Evolutionary conservation across 2,329 filamentous ascomycete genomes (phyloP), one percentile per base, ranked within the genome.

Genomic region (Daldinia eschscholtzii): DNA sequence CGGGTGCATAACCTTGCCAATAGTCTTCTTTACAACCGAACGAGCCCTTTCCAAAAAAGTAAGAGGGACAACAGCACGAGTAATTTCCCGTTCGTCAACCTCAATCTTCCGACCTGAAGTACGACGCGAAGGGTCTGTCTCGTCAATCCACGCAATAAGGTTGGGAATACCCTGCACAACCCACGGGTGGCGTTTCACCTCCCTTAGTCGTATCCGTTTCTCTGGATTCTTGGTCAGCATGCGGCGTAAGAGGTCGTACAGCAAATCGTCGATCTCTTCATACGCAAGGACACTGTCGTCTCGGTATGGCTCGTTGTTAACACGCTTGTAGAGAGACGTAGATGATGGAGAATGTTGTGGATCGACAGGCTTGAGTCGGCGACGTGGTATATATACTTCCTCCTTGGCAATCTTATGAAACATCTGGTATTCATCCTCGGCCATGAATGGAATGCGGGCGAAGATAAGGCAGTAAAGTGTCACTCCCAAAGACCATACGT

Each of bases 381-480:
- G 89, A 33, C 86, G 88, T 0, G 96, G 94, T 61, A 98, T 93
- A 80, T 95, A 95, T 4, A 96, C 91, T n/a, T 97, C 93, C 70
- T 96, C 92, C 59, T 93, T 96, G 15, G 94, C 94, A 73, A 99
- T 98, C 71, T 92, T 92, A 72, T 90, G 89, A 83, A 98, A 98
- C 83, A 99, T 91, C 68, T 93, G 92, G 79, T 92, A 98, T 75
- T 97, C 93, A 74, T 97, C 94, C 76, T 96, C 91, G 57, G 94
- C 94, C 73, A 97, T 87, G 77, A 98, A 99, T 0, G 96, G 96
- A 44, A 98, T 93, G 60, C 96, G 93, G 13, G 94, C 96, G 78
- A 92, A 99, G 62, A 99, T 90, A 79, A 99, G 90, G 76, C 95
- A 97, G 81, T 98, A 99, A 1, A 99, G 87, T 0, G 96, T 99